Evolutionary conservation across 2,329 filamentous ascomycete species (phyloP), one percentile per base, ranked within the genome.

Genomic region (Penicillium corylophilum): DNA sequence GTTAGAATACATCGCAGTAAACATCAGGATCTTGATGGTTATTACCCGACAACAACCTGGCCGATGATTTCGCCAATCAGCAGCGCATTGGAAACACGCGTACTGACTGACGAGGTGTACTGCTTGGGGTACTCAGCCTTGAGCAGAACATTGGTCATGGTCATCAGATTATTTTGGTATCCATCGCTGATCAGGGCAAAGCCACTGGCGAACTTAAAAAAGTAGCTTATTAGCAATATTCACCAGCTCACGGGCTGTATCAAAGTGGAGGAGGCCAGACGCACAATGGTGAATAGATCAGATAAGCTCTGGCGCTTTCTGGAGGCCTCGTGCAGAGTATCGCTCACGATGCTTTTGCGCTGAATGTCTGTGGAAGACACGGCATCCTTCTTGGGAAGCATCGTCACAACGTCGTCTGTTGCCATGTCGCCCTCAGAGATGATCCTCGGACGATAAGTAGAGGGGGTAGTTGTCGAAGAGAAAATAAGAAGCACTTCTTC

Each of bases 111-210:
- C 5, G 60, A 56, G 7, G 61, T 64, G 41, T 64, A 67, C 35
- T 65, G 46, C 13, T 59, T 50, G 15, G 62, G 60, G 15, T 66
- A 65, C 45, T 65, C 55, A 7, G 61, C 59, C 24, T 60, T 63
- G 41, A 67, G 55, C 9, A 67, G 53, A 23, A 67, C 65, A 47
- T 67, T 67, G 44, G 57, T 51, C 63, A 65, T 66, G 9, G 64
- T 67, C 63, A 66, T 66, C 20, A 67, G 24, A 38, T 66, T 67
- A 39, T 67, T 67, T 38, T 67, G 64, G 38, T 66, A 67, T 42
- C 65, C 65, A 63, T 67, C 65, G 6, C 62, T 65, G 46, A 67
- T 64, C 31, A 67, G 49, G 24, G 64, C 64, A 42, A 66, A 65
- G 22, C 64, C 64, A n/a, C 60, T 59, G 18, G 63, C 62, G 26